phyloP scores from a whole-genome alignment of 2,329 filamentous ascomycete species.

The Trichophyton simii region DNA sequence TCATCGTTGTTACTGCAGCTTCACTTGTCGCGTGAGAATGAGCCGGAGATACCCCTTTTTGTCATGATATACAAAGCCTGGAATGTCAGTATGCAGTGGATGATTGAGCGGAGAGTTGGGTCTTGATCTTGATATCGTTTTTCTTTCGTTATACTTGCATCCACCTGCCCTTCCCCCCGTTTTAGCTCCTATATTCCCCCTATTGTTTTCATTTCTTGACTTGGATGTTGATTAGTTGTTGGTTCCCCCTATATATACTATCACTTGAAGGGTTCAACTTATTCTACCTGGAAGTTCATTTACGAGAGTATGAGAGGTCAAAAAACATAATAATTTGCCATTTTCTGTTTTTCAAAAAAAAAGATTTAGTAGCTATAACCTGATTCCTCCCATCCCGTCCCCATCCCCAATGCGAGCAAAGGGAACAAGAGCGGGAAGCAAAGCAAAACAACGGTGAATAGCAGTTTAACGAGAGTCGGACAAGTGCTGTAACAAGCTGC shows the following conservation, averaged over 20 bases:
- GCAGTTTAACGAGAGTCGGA: background rate
- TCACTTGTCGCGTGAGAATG: conserved; percentile 49
- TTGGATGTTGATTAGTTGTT: background rate
- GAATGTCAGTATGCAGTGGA: conserved; percentile 24
- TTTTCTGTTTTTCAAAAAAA: background rate
- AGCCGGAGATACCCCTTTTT: conserved; percentile 48
- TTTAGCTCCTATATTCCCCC: background rate
- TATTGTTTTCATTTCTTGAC: background rate
- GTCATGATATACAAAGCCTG: conserved; percentile 35
- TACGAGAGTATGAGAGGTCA: background rate
- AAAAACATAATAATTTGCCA: background rate
- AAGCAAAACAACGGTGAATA: background rate
- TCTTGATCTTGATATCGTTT: background rate
- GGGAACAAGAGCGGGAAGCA: background rate
- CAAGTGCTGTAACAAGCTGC: background rate
- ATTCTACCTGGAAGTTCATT: background rate
- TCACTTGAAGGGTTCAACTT: background rate
- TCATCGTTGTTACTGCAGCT: conserved; percentile 54
- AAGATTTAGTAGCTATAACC: background rate
- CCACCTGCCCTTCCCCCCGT: background rate
- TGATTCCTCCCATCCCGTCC: background rate
- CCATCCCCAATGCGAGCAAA: background rate
- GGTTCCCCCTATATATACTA: background rate
- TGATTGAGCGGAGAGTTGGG: conserved; percentile 6
- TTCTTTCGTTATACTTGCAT: background rate